A percentile compares a stretch with the other conserved stretches of the same genome.
Evolutionary conservation across 495 filamentous ascomycete species (phyloP).

Genomic region (Aspergillus sclerotioniger): DNA sequence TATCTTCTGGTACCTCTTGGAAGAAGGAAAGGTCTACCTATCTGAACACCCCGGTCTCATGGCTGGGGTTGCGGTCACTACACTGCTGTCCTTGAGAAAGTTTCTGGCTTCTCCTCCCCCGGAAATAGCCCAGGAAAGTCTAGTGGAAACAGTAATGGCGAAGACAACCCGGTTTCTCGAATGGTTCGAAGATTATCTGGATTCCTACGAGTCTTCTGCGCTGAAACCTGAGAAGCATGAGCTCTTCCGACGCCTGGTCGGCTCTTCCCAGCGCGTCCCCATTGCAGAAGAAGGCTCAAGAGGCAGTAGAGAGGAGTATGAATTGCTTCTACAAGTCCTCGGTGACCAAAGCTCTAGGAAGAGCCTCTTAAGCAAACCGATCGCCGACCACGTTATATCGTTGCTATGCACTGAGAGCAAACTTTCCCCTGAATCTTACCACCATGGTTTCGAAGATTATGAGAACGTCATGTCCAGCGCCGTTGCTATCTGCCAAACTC

Average conservation of each 20-base stretch:
- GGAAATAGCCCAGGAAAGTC: slow-evolving; percentile 71
- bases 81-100: slow-evolving; percentile 68
- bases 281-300: slow-evolving; percentile 57
- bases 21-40: slow-evolving; percentile 65
- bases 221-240: slow-evolving; percentile 44
- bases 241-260: slow-evolving; percentile 63
- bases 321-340: slow-evolving; percentile 70
- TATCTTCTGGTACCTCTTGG: slow-evolving; percentile 80
- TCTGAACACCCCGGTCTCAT: slow-evolving; percentile 66
- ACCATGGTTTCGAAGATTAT: slow-evolving; percentile 64
- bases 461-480: slow-evolving; percentile 57
- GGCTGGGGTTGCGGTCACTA: slow-evolving; percentile 72
- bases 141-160: slow-evolving; percentile 65
- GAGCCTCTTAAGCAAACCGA: slow-evolving; percentile 64
- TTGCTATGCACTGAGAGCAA: slow-evolving; percentile 74
- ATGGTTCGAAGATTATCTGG: slow-evolving; percentile 68
- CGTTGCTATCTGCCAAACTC: slow-evolving; percentile 70
- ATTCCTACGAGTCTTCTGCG: slow-evolving; percentile 49
- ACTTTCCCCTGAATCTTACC: slow-evolving; percentile 47
- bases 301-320: slow-evolving; percentile 61
- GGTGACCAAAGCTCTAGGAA: slow-evolving; percentile 61
- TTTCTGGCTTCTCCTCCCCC: slow-evolving; percentile 66
- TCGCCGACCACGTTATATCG: slow-evolving; percentile 66
- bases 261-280: slow-evolving; percentile 58
- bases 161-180: slow-evolving; percentile 65